Evolutionary conservation across 2,329 filamentous ascomycete species (phyloP).

Genomic region (Arthrobotrys sinensis): DNA sequence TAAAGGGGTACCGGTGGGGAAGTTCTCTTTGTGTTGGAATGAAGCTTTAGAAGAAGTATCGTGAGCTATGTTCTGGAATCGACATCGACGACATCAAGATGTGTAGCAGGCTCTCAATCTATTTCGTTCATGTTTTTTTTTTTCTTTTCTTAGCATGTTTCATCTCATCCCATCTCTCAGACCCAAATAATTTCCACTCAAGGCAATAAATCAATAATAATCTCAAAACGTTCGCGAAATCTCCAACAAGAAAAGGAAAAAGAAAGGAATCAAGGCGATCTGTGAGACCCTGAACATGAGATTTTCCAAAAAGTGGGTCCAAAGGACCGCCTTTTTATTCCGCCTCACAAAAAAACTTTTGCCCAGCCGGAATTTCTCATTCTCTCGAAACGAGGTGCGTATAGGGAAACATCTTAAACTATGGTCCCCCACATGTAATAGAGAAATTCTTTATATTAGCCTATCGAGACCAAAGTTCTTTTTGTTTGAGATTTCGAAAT

Average conservation of each 20-base stretch:
- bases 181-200: slow-evolving; percentile 15
- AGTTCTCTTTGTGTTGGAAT: background rate
- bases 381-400: slow-evolving; percentile 17
- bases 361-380: slow-evolving; percentile 26
- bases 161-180: slow-evolving; percentile 26
- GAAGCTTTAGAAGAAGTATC: background rate
- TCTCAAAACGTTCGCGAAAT: slow-evolving; percentile 11
- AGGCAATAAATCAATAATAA: background rate
- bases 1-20: background rate
- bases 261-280: slow-evolving; percentile 15
- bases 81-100: too few species aligned
- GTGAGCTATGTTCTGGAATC: background rate
- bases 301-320: slow-evolving; percentile 18
- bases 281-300: slow-evolving; percentile 3
- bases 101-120: too few species aligned
- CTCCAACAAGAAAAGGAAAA: background rate
- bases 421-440: slow-evolving; percentile 10
- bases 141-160: slow-evolving; percentile 16
- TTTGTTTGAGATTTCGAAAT: slow-evolving; percentile 13
- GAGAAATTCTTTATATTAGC: slow-evolving; percentile 14
- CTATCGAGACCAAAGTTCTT: slow-evolving; percentile 22
- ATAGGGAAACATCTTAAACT: slow-evolving; percentile 1
- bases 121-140: background rate
- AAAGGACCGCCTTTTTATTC: background rate
- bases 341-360: slow-evolving; percentile 10